These are phyloP conservation scores for Escovopsis weberi DNA, from an alignment of 2,329 filamentous ascomycete genomes.

Conservation along the genomic window DNA sequence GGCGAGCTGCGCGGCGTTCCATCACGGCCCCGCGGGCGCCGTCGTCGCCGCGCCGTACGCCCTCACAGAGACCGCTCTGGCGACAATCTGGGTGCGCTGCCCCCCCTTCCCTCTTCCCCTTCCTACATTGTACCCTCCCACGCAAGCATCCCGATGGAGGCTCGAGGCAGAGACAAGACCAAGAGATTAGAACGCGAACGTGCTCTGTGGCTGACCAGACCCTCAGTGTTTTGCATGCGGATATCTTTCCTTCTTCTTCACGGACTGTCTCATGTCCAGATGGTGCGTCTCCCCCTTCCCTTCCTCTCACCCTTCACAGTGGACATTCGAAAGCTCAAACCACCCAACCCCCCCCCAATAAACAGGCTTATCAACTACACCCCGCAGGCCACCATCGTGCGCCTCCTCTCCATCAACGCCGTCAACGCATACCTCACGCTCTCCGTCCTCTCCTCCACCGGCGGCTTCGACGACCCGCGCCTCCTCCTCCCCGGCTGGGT, in stretches of 20 bases:
- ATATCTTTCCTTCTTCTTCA: slow-evolving; percentile 71
- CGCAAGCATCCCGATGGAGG: too few species aligned
- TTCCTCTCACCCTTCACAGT: not conserved
- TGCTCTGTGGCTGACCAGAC: not conserved
- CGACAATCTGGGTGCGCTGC: slow-evolving; percentile 55
- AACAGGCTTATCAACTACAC: slow-evolving; percentile 70
- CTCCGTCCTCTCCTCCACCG: slow-evolving; percentile 54
- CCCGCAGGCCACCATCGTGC: slow-evolving; percentile 64
- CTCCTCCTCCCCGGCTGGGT: slow-evolving; percentile 67
- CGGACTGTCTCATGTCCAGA: slow-evolving; percentile 71
- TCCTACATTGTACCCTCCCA: not conserved
- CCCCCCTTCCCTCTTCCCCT: too few species aligned
- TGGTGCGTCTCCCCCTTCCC: slow-evolving; percentile 36
- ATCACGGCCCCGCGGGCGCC: not conserved
- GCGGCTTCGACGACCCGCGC: slow-evolving; percentile 54
- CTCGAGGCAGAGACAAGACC: too few species aligned
- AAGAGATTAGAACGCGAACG: not conserved
- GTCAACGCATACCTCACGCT: slow-evolving; percentile 64
- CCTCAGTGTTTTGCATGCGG: slow-evolving; percentile 58
- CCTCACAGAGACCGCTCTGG: slow-evolving; percentile 54
- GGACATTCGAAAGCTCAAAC: not conserved
- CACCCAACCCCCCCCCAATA: not conserved
- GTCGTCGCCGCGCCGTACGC: slow-evolving; percentile 17
- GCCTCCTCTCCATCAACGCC: slow-evolving; percentile 59
- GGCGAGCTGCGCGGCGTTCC: not conserved